phyloP scores from a whole-genome alignment of 1,284 basidiomycete genomes.

The Filobasidium uniguttulatum region DNA sequence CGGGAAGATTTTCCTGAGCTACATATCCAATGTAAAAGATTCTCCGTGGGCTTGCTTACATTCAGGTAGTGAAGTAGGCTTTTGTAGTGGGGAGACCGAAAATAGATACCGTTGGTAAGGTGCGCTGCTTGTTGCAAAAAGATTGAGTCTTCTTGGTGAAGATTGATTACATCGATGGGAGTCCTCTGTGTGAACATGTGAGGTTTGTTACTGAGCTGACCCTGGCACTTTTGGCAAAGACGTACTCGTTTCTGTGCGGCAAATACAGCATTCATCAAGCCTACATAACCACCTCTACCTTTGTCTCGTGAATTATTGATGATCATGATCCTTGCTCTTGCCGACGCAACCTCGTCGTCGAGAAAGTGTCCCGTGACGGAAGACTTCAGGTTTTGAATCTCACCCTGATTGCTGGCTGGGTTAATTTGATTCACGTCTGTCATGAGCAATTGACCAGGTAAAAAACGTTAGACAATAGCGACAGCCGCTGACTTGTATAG shows the following conservation, averaged over 20 bases:
- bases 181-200: constrained; percentile 56
- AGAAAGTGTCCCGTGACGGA: constrained; percentile 13
- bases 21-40: neutral
- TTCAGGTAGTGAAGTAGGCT: constrained; percentile 77
- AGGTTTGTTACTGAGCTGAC: neutral
- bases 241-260: constrained; percentile 88
- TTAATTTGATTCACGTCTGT: constrained; percentile 71
- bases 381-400: constrained; percentile 15
- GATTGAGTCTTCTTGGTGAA: constrained; percentile 78
- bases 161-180: constrained; percentile 87
- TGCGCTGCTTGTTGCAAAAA: constrained; percentile 97
- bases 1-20: neutral
- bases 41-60: constrained; percentile 38
- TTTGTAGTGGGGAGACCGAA: constrained; percentile 63
- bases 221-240: constrained; percentile 9
- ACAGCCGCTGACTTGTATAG: neutral
- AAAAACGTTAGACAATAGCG: constrained; percentile 9
- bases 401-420: constrained; percentile 35
- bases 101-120: constrained; percentile 86
- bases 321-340: constrained; percentile 73
- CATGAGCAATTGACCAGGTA: neutral
- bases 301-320: constrained; percentile 67
- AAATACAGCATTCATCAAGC: constrained; percentile 99
- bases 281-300: constrained; percentile 46
- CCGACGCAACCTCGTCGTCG: constrained; percentile 29